Conservation (phyloP, 495 filamentous ascomycete genomes). For the Penicillium cinerascens region DNA sequence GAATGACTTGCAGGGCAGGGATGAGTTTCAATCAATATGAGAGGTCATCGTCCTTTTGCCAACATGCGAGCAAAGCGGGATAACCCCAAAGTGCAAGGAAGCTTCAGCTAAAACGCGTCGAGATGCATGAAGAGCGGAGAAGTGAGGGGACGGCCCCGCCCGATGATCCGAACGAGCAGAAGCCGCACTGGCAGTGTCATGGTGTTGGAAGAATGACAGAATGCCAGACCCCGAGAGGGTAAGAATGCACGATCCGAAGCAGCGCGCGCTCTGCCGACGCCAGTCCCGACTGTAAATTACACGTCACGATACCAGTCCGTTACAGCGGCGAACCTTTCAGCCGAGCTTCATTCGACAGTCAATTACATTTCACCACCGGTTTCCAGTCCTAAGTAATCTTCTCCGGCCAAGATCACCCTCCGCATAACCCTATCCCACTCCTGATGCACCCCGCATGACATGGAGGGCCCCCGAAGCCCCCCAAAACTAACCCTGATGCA, state of each 20-base stretch:
- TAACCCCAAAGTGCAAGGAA: constrained; percentile 1
- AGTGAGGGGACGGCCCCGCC: constrained; percentile 11
- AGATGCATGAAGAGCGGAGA: constrained; percentile 9
- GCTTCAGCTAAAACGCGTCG: neutral
- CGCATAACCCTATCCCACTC: neutral
- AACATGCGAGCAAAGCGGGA: neutral
- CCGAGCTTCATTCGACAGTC: neutral
- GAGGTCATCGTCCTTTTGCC: neutral
- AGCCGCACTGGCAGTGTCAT: too few relatives aligned
- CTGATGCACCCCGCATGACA: neutral
- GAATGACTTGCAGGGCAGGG: neutral
- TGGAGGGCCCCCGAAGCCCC: neutral
- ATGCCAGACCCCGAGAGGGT: neutral
- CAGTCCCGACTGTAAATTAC: constrained; percentile 5
- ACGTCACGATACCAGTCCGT: neutral
- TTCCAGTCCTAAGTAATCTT: neutral
- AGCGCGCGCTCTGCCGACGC: constrained; percentile 4
- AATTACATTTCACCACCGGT: neutral
- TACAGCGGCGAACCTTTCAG: neutral
- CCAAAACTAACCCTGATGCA: neutral
- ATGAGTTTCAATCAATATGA: neutral
- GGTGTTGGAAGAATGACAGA: too few relatives aligned
- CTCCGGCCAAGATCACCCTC: neutral
- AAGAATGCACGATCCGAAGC: neutral
- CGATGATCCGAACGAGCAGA: neutral